Evolutionary conservation across 441 rosid genomes (phyloP).

Genomic region (Raphanus hybrid): DNA sequence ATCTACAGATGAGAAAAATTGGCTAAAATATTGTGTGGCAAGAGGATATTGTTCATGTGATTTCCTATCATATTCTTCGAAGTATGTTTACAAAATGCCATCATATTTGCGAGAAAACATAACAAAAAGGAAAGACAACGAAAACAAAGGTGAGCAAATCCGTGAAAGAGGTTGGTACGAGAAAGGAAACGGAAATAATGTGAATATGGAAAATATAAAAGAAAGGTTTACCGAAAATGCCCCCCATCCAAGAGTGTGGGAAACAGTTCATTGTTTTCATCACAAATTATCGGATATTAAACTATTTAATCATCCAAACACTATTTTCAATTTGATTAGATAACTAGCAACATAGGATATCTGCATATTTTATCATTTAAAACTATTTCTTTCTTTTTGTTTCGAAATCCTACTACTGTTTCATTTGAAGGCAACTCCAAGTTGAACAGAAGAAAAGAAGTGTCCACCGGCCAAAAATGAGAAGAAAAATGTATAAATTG

Average conservation of each 20-base stretch:
- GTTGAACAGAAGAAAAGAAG: neutral
- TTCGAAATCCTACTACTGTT: slow-evolving; percentile 2
- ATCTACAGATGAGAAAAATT: neutral
- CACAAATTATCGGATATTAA: neutral
- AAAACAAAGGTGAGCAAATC: slow-evolving; percentile 20
- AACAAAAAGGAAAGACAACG: neutral
- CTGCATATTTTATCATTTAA: neutral
- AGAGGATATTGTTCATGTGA: neutral
- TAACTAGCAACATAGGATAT: neutral
- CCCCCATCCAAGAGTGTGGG: slow-evolving; percentile 30
- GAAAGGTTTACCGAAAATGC: slow-evolving; percentile 8
- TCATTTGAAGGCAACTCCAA: neutral
- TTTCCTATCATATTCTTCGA: neutral
- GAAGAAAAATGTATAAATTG: neutral
- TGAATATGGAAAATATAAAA: neutral
- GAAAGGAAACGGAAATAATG: slow-evolving; percentile 34
- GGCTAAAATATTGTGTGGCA: neutral
- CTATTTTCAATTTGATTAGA: neutral
- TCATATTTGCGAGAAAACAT: neutral
- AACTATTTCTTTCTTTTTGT: neutral
- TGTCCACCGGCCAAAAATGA: neutral
- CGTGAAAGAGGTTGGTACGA: slow-evolving; percentile 39
- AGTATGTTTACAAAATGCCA: neutral
- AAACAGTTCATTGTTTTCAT: neutral
- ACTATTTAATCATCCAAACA: neutral